Evolutionary conservation across 129 eudicot genomes (phyloP).

Genomic region (Artemisia annua): DNA sequence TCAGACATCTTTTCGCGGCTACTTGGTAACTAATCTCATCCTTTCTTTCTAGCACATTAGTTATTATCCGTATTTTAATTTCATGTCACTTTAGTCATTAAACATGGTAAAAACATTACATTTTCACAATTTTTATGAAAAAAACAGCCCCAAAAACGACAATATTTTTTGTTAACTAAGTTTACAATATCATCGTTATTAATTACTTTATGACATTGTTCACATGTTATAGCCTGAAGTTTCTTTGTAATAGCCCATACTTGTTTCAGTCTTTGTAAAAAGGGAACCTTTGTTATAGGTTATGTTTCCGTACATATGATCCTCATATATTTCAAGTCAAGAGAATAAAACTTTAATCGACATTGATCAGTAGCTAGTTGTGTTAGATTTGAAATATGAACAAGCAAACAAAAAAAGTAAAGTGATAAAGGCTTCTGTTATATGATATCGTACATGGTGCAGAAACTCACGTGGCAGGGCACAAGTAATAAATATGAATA

Average conservation of each 20-base stretch:
- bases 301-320: conserved; percentile 20
- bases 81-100: neutral
- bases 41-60: no score
- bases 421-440: conserved; percentile 14
- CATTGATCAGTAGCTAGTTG: neutral
- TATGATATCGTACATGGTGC: conserved; percentile 27
- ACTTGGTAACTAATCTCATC: conserved; percentile 43
- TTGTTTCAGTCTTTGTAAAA: neutral
- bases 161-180: no score
- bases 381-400: neutral
- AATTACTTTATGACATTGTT: neutral
- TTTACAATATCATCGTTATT: no score
- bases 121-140: no score
- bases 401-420: conserved; percentile 2
- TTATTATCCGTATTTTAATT: no score
- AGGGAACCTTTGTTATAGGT: no score
- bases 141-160: no score
- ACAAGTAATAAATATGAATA: conserved; percentile 16
- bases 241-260: conserved; percentile 11
- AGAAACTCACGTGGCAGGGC: conserved; percentile 38
- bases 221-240: neutral
- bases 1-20: conserved; percentile 90
- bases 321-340: neutral
- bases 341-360: conserved; percentile 14
- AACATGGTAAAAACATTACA: neutral